phyloP scores from a whole-genome alignment of 2,329 filamentous ascomycete species.

The Penicillium sp. region DNA sequence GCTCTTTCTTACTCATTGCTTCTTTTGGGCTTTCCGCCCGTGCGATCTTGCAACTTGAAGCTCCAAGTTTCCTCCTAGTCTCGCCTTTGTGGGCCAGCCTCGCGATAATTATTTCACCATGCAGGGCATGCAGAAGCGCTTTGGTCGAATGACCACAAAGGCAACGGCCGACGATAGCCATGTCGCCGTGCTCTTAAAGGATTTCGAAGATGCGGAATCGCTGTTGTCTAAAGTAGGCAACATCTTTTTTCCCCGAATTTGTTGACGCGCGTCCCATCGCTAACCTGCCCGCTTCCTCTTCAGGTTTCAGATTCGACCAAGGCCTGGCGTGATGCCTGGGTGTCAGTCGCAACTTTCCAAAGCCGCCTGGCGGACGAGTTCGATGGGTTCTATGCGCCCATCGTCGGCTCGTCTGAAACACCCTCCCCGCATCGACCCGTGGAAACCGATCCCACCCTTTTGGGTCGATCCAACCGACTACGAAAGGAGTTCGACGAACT shows the following conservation, averaged over 20 bases:
- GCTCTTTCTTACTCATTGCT: neutral
- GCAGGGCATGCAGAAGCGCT: conserved; percentile 68
- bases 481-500: conserved; percentile 72
- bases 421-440: conserved; percentile 59
- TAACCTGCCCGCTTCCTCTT: conserved; percentile 4
- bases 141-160: conserved; percentile 69
- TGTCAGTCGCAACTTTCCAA: conserved; percentile 71
- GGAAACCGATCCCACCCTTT: conserved; percentile 64
- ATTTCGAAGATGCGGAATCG: conserved; percentile 79
- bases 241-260: conserved; percentile 12
- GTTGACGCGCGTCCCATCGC: conserved; percentile 7
- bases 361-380: conserved; percentile 69
- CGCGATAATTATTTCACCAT: conserved; percentile 25
- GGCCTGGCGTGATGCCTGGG: conserved; percentile 79
- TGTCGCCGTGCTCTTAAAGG: conserved; percentile 73
- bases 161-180: conserved; percentile 76
- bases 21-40: neutral
- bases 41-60: neutral
- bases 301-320: conserved; percentile 77
- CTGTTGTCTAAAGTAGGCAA: conserved; percentile 69
- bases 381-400: conserved; percentile 75
- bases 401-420: conserved; percentile 67
- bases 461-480: conserved; percentile 68
- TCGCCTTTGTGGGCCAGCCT: too few species aligned
- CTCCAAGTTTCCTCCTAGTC: neutral